Conservation (phyloP, 129 eudicot species). For the Kitagawia praeruptora region DNA sequence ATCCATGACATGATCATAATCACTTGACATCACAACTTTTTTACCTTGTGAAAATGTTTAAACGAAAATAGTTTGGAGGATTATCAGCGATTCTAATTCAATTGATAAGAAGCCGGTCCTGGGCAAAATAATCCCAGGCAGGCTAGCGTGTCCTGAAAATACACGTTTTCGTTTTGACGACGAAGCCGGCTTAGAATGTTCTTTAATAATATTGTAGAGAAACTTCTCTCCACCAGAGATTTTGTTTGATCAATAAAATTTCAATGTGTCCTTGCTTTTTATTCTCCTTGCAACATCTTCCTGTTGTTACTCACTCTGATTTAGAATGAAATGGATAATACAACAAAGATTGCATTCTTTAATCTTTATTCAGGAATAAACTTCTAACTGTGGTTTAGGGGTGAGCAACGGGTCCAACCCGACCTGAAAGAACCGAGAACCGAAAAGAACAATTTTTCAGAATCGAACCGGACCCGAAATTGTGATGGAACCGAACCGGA, state of each 20-base stretch:
- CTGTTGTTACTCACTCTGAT: not conserved
- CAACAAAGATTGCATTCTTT: not conserved
- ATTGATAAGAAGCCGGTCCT: conserved; percentile 16
- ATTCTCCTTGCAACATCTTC: not conserved
- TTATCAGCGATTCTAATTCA: conserved; percentile 1
- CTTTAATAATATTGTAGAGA: conserved; percentile 22
- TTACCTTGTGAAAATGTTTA: conserved; percentile 7
- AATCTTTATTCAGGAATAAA: too few species aligned
- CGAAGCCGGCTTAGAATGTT: conserved; percentile 18
- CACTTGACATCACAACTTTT: not conserved
- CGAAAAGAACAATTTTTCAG: too few species aligned
- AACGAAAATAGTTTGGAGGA: not conserved
- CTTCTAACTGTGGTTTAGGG: too few species aligned
- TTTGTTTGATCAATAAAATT: conserved; percentile 25
- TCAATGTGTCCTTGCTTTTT: not conserved
- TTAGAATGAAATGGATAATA: not conserved
- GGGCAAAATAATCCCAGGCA: too few species aligned
- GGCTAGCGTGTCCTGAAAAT: too few species aligned
- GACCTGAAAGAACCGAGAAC: too few species aligned
- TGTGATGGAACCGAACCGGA: too few species aligned
- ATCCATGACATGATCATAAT: conserved; percentile 1
- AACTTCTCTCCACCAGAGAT: conserved; percentile 27
- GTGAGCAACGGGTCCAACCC: too few species aligned
- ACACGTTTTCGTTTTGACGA: too few species aligned
- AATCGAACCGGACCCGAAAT: too few species aligned